Evolutionary conservation across 75 land plant genomes (phyloP), one percentile per base, ranked within the genome.

Genomic region (Sequoia sempervirens): DNA sequence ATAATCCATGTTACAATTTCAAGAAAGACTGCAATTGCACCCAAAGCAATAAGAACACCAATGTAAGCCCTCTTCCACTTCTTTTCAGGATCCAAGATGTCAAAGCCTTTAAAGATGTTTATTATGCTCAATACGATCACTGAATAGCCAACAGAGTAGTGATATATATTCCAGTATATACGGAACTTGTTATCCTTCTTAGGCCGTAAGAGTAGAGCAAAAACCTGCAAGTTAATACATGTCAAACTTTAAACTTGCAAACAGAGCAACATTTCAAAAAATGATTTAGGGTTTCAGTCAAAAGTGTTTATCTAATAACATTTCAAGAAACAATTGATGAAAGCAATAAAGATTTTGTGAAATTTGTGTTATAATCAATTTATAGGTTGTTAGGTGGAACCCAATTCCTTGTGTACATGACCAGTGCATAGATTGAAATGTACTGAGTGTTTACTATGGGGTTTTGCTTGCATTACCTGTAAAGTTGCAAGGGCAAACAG

Each of bases 131-230:
- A 76, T 30, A 89, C 50, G 46, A 95, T 87, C 50, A 89, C 88
- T 34, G 84, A 10, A 81, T 95, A 95, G 4, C 96, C 95, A 17
- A 89, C 34, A 2, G 83, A 82, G 84, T 90, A 95, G 82, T 95
- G 96, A 86, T 95, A 95, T 47, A 91, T 82, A 78, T 93, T 92
- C 96, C 96, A 95, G 82, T 86, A 88, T 41, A 40, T n/a, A n/a
- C 93, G 84, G 82, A 83, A 81, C 84, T 92, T 94, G 87, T 91
- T 87, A 43, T 88, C 92, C 79, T 86, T 86, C 78, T 89, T 89
- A 1, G 96, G 96, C 80, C 96, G 82, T 45, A 92, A 82, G 75
- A 92, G 83, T 73, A 92, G 34, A 14, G 93, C 92, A 34, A 88
- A 83, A 26, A 88, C 90, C 93, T 94, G 86, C 15, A 40, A 45